These are phyloP conservation scores for Gleditsia sinensis DNA, from an alignment of 306 rosid genomes.

Conservation along the genomic window DNA sequence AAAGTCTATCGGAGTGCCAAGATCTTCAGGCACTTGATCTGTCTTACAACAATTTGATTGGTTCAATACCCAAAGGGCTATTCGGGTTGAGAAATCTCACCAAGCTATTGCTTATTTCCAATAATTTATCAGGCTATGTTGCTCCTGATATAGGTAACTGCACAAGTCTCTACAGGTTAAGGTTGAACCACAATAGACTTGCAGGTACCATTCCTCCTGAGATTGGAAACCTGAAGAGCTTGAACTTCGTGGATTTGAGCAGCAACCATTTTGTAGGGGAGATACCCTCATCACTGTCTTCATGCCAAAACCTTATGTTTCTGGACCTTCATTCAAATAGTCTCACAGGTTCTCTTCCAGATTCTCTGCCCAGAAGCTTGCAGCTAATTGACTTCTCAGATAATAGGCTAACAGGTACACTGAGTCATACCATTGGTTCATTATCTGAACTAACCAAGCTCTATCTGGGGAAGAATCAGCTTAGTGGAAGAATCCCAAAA, in stretches of 20 bases:
- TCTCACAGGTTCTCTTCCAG: slow-evolving; percentile 69
- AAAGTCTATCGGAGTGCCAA: slow-evolving; percentile 63
- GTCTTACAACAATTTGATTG: slow-evolving; percentile 70
- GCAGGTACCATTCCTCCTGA: slow-evolving; percentile 80
- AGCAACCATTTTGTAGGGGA: slow-evolving; percentile 70
- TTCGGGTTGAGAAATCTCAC: slow-evolving; percentile 71
- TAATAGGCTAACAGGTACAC: slow-evolving; percentile 66
- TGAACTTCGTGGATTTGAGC: slow-evolving; percentile 73
- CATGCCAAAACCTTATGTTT: slow-evolving; percentile 71
- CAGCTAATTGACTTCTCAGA: slow-evolving; percentile 69
- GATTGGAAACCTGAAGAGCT: slow-evolving; percentile 67
- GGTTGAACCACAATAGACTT: slow-evolving; percentile 69
- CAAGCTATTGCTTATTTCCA: slow-evolving; percentile 72
- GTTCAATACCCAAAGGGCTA: slow-evolving; percentile 65
- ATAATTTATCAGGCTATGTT: slow-evolving; percentile 79
- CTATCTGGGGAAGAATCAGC: slow-evolving; percentile 61
- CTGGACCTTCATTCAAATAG: slow-evolving; percentile 85
- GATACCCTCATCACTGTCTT: slow-evolving; percentile 67
- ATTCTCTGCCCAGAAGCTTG: slow-evolving; percentile 69
- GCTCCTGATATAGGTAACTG: slow-evolving; percentile 91
- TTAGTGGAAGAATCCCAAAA: slow-evolving; percentile 71
- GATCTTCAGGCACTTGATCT: slow-evolving; percentile 81
- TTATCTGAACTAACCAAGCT: slow-evolving; percentile 77
- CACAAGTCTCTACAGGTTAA: slow-evolving; percentile 66
- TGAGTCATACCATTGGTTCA: slow-evolving; percentile 59